Evolutionary conservation across 106 monocot genomes (phyloP).

Genomic region (Platanthera guangdongensis): DNA sequence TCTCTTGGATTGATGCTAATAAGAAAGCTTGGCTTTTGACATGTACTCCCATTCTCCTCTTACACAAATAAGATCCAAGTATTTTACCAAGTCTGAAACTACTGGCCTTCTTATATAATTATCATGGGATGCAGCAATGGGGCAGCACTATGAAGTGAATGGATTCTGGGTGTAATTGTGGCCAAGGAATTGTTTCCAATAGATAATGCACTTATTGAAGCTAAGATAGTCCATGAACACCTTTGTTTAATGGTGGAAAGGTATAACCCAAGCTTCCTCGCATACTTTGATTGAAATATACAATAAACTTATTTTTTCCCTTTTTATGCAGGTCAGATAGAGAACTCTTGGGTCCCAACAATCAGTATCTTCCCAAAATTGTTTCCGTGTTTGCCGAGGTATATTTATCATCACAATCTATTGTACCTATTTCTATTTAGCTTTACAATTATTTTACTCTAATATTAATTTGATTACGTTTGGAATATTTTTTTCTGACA

Average conservation of each 20-base stretch:
- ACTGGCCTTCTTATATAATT: no score
- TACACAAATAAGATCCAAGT: no score
- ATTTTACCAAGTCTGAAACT: no score
- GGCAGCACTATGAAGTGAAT: no score
- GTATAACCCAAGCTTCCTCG: slow-evolving; percentile 17
- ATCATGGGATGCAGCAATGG: no score
- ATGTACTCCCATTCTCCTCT: no score
- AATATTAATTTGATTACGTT: not conserved
- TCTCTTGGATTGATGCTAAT: no score
- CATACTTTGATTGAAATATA: not conserved
- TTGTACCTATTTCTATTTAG: not conserved
- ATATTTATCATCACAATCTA: not conserved
- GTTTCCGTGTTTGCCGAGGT: slow-evolving; percentile 91
- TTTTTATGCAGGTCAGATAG: slow-evolving; percentile 52
- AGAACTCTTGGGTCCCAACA: slow-evolving; percentile 83
- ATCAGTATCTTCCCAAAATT: slow-evolving; percentile 84
- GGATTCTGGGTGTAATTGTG: no score
- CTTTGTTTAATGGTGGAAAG: slow-evolving; percentile 92
- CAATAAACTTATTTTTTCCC: not conserved
- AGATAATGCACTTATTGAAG: slow-evolving; percentile 91
- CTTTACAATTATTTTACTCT: not conserved
- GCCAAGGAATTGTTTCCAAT: no score
- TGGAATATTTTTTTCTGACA: not conserved
- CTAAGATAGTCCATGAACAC: slow-evolving; percentile 91
- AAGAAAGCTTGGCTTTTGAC: no score